Percentiles rank a stretch among this genome's conserved stretches.
Evolutionary conservation across 257 asterid species (phyloP).

Genomic region (Agastache rugosa): DNA sequence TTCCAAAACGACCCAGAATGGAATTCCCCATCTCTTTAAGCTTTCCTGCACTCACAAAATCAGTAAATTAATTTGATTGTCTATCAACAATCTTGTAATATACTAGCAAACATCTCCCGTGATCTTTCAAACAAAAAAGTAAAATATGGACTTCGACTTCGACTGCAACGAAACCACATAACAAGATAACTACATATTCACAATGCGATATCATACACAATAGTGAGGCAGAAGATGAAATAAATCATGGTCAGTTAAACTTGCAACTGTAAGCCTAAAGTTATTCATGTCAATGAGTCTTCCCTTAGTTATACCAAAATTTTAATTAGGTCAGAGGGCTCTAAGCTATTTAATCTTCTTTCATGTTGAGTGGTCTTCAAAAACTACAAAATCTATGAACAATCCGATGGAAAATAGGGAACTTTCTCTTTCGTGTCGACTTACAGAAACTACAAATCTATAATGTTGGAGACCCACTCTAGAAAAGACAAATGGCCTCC

Average conservation of each 20-base stretch:
- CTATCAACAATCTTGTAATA: not conserved
- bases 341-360: too few species aligned
- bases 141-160: not conserved
- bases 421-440: too few species aligned
- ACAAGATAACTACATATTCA: not conserved
- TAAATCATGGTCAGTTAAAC: too few species aligned
- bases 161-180: not conserved
- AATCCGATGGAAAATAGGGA: too few species aligned
- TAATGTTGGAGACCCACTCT: not conserved
- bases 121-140: not conserved
- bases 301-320: too few species aligned
- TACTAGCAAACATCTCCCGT: not conserved
- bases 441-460: too few species aligned
- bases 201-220: not conserved
- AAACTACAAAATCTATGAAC: too few species aligned
- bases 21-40: conserved; percentile 93
- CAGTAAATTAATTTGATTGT: conserved; percentile 9
- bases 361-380: too few species aligned
- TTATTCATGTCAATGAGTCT: too few species aligned
- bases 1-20: conserved; percentile 87
- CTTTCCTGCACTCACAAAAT: conserved; percentile 63
- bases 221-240: not conserved
- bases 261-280: too few species aligned
- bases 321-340: too few species aligned
- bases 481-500: not conserved